These are phyloP conservation scores for Termitomyces heimii DNA, from an alignment of 768 basidiomycete genomes.

Conservation along the genomic window DNA sequence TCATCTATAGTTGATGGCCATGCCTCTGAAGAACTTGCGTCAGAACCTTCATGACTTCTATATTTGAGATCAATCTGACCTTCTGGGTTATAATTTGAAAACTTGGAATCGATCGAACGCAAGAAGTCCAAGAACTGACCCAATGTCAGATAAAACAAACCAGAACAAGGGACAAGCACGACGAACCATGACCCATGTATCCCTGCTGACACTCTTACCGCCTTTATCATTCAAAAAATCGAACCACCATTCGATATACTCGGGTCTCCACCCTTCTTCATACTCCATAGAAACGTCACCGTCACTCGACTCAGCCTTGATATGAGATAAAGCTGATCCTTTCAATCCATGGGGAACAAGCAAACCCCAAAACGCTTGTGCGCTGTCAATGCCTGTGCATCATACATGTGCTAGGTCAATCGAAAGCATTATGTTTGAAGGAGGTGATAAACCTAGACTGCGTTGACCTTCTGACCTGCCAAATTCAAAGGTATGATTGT, in stretches of 20 bases:
- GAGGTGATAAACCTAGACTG: constrained; percentile 54
- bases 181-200: constrained; percentile 84
- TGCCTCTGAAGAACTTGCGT: constrained; percentile 42
- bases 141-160: neutral
- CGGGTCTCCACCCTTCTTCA: constrained; percentile 53
- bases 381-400: constrained; percentile 55
- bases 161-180: neutral
- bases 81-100: constrained; percentile 70
- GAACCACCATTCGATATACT: constrained; percentile 70
- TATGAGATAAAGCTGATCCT: constrained; percentile 56
- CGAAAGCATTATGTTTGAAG: neutral
- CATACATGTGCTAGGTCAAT: neutral
- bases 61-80: constrained; percentile 34
- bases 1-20: constrained; percentile 89
- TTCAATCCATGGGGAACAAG: constrained; percentile 66
- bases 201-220: constrained; percentile 77
- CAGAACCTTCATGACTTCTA: constrained; percentile 4
- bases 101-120: constrained; percentile 65
- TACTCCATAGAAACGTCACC: constrained; percentile 45
- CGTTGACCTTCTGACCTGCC: constrained; percentile 71
- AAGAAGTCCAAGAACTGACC: constrained; percentile 74
- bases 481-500: constrained; percentile 78
- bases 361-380: constrained; percentile 73
- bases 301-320: constrained; percentile 25
- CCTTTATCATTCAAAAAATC: constrained; percentile 65